Percentiles rank a stretch among this genome's conserved stretches.
Evolutionary conservation across 352 stramenopile genomes (phyloP).

Genomic region (Phytophthora crassamura): DNA sequence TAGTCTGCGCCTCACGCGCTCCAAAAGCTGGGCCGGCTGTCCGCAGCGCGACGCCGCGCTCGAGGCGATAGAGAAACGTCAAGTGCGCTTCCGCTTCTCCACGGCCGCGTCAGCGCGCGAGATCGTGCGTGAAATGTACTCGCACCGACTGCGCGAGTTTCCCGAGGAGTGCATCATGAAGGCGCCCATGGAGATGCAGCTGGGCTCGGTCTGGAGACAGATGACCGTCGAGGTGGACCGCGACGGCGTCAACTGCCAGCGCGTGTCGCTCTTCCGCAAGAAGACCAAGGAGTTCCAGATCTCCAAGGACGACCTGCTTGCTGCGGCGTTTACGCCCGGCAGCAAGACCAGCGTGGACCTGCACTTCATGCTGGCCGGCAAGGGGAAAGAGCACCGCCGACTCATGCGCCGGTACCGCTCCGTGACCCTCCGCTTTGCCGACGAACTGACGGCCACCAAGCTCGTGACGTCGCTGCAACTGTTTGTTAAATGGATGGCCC

Average conservation of each 20-base stretch:
- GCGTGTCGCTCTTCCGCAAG: constrained; percentile 70
- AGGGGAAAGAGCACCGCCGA: constrained; percentile 57
- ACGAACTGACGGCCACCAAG: constrained; percentile 32
- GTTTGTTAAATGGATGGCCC: constrained; percentile 77
- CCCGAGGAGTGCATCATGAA: constrained; percentile 47
- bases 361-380: constrained; percentile 72
- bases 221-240: constrained; percentile 59
- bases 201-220: constrained; percentile 60
- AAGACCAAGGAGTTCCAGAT: constrained; percentile 61
- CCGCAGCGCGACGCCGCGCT: constrained; percentile 59
- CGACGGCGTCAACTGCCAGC: constrained; percentile 60
- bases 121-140: constrained; percentile 77
- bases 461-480: constrained; percentile 53
- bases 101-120: constrained; percentile 64
- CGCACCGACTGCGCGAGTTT: constrained; percentile 62
- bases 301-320: constrained; percentile 63
- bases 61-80: constrained; percentile 62
- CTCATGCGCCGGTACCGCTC: constrained; percentile 64
- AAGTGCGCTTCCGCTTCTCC: constrained; percentile 69
- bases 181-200: constrained; percentile 45
- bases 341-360: constrained; percentile 48
- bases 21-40: constrained; percentile 57
- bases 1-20: constrained; percentile 41
- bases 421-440: constrained; percentile 46
- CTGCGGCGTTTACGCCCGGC: constrained; percentile 34